Evolutionary conservation across 176 grass and related monocot genomes (phyloP), one percentile per base, ranked within the genome.

Genomic region (Ampelocalamus luodianensis): DNA sequence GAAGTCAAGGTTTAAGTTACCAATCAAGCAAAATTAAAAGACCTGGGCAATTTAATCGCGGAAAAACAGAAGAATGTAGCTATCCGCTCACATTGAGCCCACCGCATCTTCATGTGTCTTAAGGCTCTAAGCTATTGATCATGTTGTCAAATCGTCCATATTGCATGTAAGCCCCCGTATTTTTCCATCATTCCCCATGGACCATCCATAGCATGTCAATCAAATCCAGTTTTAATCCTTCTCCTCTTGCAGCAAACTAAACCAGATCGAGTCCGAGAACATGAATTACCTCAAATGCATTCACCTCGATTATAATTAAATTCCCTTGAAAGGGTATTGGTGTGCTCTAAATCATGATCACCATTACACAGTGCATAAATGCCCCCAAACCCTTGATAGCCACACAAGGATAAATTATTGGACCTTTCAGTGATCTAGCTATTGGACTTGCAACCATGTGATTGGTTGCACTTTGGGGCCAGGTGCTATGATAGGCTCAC

Each of bases 401-500:
- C 83, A 49, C 72, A 82, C 65, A 66, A 86, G 78, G 78, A 82
- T 86, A 82, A 71, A 90, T 77, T 72, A 86, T 82, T 86, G 65
- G 46, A 73, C 72, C 72, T 86, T 78, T 71, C 65, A 65, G 72
- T 65, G 54, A n/a, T 72, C 62, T 81, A 85, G 77, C 77, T 38
- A 60, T 32, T 53, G 60, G 86, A 64, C 72, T 55, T 32, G 46
- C 34, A 58, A 51, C 89, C 84, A 79, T 87, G 89, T 87, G 89
- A 83, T 87, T 83, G 89, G 84, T 68, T 68, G 80, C 49, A 23
- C 84, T 87, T 83, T 87, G 79, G 68, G 73, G 58, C 29, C 84
- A 20, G 48, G 39, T 26, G 88, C 55, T 90, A 87, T 90, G 88
- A 87, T 90, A 82, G 88, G 88, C 40, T 72, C 88, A 81, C 83